These are phyloP conservation scores for Neonectria coccinea DNA, from an alignment of 2,329 filamentous ascomycete genomes.

Conservation along the genomic window DNA sequence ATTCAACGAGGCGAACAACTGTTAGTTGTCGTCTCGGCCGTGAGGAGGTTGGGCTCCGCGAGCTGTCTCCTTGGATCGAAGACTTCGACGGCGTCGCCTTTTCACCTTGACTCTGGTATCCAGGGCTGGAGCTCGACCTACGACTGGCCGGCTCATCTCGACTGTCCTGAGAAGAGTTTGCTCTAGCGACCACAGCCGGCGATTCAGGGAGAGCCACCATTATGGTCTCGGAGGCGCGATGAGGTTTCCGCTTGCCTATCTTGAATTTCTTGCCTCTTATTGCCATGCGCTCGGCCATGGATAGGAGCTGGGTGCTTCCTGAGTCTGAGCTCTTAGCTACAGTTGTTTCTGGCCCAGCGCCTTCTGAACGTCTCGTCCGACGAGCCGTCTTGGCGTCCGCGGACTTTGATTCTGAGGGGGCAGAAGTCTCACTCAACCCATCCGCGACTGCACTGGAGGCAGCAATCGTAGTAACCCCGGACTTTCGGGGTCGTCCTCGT, in stretches of 20 bases:
- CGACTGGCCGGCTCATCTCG: slow-evolving; percentile 5
- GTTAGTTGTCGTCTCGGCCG: slow-evolving; percentile 30
- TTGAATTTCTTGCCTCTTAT: slow-evolving; percentile 65
- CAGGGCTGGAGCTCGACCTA: slow-evolving; percentile 3
- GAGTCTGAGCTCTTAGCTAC: slow-evolving; percentile 23
- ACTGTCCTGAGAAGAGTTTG: slow-evolving; percentile 3
- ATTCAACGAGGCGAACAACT: slow-evolving; percentile 43
- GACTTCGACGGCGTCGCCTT: slow-evolving; percentile 19
- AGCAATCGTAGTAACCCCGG: slow-evolving; percentile 44
- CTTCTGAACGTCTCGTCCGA: slow-evolving; percentile 39
- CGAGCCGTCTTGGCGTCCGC: slow-evolving; percentile 37
- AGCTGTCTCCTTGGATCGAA: slow-evolving; percentile 25
- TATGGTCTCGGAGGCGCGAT: slow-evolving; percentile 12
- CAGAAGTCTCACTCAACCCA: background rate
- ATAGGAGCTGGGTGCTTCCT: slow-evolving; percentile 56
- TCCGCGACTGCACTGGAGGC: slow-evolving; percentile 27
- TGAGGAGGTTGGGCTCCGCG: slow-evolving; percentile 33
- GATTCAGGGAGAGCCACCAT: slow-evolving; percentile 19
- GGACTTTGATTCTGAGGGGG: slow-evolving; percentile 9
- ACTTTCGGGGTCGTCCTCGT: slow-evolving; percentile 45
- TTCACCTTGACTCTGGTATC: background rate
- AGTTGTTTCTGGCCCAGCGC: slow-evolving; percentile 15
- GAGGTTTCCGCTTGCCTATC: slow-evolving; percentile 56
- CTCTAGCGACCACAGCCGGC: slow-evolving; percentile 5
- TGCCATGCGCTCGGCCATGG: slow-evolving; percentile 69